Base-by-base conservation (phyloP, 495 filamentous ascomycete genomes). In the Clohesyomyces aquaticus region DNA sequence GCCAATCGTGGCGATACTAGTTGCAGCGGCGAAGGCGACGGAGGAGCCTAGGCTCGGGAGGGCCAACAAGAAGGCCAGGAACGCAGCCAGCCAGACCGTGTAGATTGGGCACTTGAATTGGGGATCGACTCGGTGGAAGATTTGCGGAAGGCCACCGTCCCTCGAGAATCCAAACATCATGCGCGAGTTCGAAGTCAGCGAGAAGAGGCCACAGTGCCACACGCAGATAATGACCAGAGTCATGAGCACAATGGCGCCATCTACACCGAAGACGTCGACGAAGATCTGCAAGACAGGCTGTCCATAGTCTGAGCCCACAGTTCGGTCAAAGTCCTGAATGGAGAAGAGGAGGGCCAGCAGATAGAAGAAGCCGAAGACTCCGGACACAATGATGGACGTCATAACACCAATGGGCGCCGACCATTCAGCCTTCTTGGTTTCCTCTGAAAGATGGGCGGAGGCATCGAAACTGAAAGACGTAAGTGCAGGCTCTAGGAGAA, bases 111-210 rank as follows among this genome's bases (percentile, higher is more conserved):
- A 76, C 19, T 75, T 76, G 72, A 81, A 81, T 0, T 73, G 68
- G 22, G 67, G 63, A 63, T 85, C 81, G 32, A 78, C 71, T 3
- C 71, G 61, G 61, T 76, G 59, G 51, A 79, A 79, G 35, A 74
- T 77, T 3, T 55, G 65, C 4, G 73, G 76, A 9, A 76, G 49
- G 43, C 81, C 83, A 1, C 78, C 75, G 61, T 86, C 83, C 0
- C 83, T 75, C 0, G 79, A 73, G 65, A 86, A 86, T 10, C 81
- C 82, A 63, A 85, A 86, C 83, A 86, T 86, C 83, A 86, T 86
- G n/a, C 83, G 76, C 41, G 79, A 82, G 63, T 86, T 86, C 50
- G 77, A 80, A 0, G 83, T 86, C 76, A 86, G 74, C 56, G 76
- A 79, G 65, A 86, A 86, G 0, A 86, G 74, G 0, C 83, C 83